phyloP scores from a whole-genome alignment of 306 rosid species.

The Hippophae tibetana region DNA sequence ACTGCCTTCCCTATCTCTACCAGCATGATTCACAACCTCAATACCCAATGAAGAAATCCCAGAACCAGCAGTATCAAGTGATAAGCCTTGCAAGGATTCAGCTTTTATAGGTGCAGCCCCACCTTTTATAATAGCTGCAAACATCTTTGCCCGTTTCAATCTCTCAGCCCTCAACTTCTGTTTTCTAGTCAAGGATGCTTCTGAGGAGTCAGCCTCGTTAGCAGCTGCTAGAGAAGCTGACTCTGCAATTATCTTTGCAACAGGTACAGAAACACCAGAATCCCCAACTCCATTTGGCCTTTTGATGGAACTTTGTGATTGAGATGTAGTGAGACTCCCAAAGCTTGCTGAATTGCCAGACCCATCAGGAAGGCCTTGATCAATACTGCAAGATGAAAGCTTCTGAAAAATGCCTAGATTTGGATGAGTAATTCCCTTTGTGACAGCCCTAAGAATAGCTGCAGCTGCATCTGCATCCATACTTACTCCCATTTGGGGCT shows the following conservation, averaged over 20 bases:
- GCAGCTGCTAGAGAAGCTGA: slow-evolving; percentile 59
- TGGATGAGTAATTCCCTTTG: slow-evolving; percentile 58
- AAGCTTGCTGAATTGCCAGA: slow-evolving; percentile 37
- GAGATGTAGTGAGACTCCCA: slow-evolving; percentile 41
- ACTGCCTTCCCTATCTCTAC: slow-evolving; percentile 70
- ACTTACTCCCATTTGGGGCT: slow-evolving; percentile 29
- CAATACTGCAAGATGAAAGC: slow-evolving; percentile 36
- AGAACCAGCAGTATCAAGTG: slow-evolving; percentile 50
- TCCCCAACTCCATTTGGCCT: slow-evolving; percentile 18
- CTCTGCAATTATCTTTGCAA: slow-evolving; percentile 55
- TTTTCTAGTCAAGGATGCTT: slow-evolving; percentile 64
- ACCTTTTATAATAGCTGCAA: slow-evolving; percentile 67
- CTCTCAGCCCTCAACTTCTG: slow-evolving; percentile 78
- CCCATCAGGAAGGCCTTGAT: slow-evolving; percentile 38
- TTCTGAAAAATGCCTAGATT: slow-evolving; percentile 34
- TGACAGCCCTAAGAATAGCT: slow-evolving; percentile 83
- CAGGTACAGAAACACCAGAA: slow-evolving; percentile 32
- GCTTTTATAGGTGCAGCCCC: slow-evolving; percentile 43
- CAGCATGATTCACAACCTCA: slow-evolving; percentile 29
- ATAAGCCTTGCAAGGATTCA: slow-evolving; percentile 36
- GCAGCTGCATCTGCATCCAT: slow-evolving; percentile 56
- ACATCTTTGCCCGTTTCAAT: slow-evolving; percentile 79
- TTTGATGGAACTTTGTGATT: slow-evolving; percentile 20
- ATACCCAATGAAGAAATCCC: slow-evolving; percentile 46
- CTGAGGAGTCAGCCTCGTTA: slow-evolving; percentile 70